Base-by-base conservation (phyloP, 2,329 filamentous ascomycete species). In the Fusarium sp. region DNA sequence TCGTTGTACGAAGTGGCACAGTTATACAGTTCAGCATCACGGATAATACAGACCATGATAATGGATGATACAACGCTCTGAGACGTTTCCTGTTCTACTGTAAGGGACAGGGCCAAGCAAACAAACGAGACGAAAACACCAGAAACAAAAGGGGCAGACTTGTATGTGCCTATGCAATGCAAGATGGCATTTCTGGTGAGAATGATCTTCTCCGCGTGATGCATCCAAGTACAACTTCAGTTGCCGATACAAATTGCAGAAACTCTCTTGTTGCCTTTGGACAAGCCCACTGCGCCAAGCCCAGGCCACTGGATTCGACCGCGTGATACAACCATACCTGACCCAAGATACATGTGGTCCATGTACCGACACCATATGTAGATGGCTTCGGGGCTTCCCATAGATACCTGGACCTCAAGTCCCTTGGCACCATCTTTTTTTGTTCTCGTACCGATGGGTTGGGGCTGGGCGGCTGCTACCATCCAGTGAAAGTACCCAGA, bases 231-330 rank as follows among this genome's bases (percentile, higher is more conserved):
- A 46, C 38, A 29, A 16, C 25, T 42, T 18, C 23, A 59, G 29
- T n/a, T 49, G 23, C n/a, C 10, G 23, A 60, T 33, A 19, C 25
- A 11, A 18, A 44, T 12, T 44, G 19, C 21, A 37, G 52, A 57
- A 46, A 55, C 35, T 46, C 29, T 35, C n/a, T 35, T 35, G 39
- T 57, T 46, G 39, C 23, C 54, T 61, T 64, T 64, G 42, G 39
- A 54, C 63, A 45, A 68, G 54, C 44, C 57, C 51, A 45, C 39
- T 25, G 54, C 45, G 69, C 69, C 64, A 73, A 73, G 69, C 33
- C 60, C 46, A 70, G 33, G 45, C 55, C 65, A 55, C 27, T 51
- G 49, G 63, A n/a, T 58, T 58, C 63, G 65, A 39, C 60, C 60
- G 61, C 66, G 65, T 58, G 68, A 70, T 41, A 57, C 65, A 29